Evolutionary conservation across 257 asterid species (phyloP).

Genomic region (Gentiana macrophylla): DNA sequence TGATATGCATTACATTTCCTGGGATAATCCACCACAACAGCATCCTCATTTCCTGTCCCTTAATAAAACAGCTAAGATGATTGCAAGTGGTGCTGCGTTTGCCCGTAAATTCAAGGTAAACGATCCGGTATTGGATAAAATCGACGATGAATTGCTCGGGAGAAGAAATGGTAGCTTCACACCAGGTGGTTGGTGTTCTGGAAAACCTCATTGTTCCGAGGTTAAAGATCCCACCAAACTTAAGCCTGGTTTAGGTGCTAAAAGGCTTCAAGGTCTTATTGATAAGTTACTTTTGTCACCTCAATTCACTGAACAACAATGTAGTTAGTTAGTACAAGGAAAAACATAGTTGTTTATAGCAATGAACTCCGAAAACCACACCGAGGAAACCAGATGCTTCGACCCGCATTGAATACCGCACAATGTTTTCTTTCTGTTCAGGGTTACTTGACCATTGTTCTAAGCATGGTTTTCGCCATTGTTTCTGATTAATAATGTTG

Average conservation of each 20-base stretch:
- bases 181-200: constrained; percentile 91
- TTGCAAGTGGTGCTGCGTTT: constrained; percentile 67
- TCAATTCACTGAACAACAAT: constrained; percentile 30
- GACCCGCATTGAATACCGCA: no score
- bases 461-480: no score
- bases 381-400: no score
- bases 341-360: no score
- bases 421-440: no score
- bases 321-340: constrained; percentile 29
- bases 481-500: no score
- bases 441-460: no score
- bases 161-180: constrained; percentile 60
- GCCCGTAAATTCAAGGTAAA: constrained; percentile 76
- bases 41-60: constrained; percentile 63
- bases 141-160: constrained; percentile 53
- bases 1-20: constrained; percentile 87
- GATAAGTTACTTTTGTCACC: constrained; percentile 28
- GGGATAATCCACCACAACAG: constrained; percentile 89
- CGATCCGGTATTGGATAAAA: constrained; percentile 48
- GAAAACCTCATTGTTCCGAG: constrained; percentile 59
- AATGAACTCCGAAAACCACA: no score
- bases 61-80: constrained; percentile 56
- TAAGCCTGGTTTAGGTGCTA: constrained; percentile 64
- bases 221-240: constrained; percentile 47
- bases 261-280: constrained; percentile 53